phyloP scores from a whole-genome alignment of 1,284 basidiomycete genomes.

The Marasmius fiardii region DNA sequence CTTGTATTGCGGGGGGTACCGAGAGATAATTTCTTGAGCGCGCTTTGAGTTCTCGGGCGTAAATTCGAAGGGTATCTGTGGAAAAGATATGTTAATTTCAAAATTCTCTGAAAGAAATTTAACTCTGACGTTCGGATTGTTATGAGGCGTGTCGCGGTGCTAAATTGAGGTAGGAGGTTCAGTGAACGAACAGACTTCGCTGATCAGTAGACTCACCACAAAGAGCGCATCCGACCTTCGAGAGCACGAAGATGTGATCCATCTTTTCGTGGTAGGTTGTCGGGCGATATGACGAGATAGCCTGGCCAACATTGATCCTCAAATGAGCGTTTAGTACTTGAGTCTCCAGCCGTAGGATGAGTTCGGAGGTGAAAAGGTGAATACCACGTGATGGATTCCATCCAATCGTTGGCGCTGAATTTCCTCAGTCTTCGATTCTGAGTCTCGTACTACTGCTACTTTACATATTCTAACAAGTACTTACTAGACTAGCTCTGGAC shows the following conservation, averaged over 20 bases:
- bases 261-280: constrained; percentile 4
- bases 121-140: constrained; percentile 74
- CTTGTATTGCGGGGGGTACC: constrained; percentile 97
- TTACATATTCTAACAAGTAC: no score
- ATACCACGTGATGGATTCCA: neutral
- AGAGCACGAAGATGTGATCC: constrained; percentile 21
- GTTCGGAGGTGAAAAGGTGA: neutral
- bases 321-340: neutral
- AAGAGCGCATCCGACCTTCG: constrained; percentile 51
- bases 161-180: constrained; percentile 26
- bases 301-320: constrained; percentile 9
- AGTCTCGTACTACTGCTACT: no score
- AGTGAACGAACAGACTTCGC: neutral
- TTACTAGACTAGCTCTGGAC: no score
- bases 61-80: constrained; percentile 89
- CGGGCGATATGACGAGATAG: constrained; percentile 7
- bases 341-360: neutral
- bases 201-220: constrained; percentile 36
- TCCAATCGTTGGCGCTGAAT: neutral
- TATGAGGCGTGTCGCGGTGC: constrained; percentile 94
- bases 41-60: constrained; percentile 77
- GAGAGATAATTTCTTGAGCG: constrained; percentile 86
- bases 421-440: no score
- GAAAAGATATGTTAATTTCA: neutral
- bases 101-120: neutral